Evolutionary conservation across 495 filamentous ascomycete species (phyloP).

Genomic region (Mytilinidion resinicola): DNA sequence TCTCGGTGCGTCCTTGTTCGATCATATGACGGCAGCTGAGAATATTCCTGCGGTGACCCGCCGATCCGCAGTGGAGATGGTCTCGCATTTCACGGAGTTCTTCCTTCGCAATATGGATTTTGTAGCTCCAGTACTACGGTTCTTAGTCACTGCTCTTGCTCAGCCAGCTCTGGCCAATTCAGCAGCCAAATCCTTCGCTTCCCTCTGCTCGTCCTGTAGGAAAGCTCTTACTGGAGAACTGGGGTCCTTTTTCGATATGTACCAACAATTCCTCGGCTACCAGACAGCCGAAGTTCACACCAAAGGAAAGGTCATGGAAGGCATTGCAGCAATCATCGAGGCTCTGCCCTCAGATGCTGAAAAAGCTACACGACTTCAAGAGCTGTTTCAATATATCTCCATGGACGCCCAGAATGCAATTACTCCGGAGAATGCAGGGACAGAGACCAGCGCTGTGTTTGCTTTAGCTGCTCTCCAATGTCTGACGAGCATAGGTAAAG

Average conservation of each 20-base stretch:
- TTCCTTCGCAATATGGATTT: slow-evolving; percentile 67
- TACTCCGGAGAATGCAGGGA: slow-evolving; percentile 27
- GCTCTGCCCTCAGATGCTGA: slow-evolving; percentile 58
- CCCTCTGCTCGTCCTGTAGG: slow-evolving; percentile 76
- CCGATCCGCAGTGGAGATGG: slow-evolving; percentile 68
- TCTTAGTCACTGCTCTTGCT: slow-evolving; percentile 71
- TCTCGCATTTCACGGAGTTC: slow-evolving; percentile 74
- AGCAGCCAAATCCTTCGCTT: slow-evolving; percentile 75
- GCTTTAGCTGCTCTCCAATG: slow-evolving; percentile 65
- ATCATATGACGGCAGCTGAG: slow-evolving; percentile 46
- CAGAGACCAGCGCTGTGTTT: slow-evolving; percentile 46
- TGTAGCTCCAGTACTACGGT: slow-evolving; percentile 69
- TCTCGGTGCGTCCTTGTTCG: slow-evolving; percentile 60
- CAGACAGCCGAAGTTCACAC: slow-evolving; percentile 58
- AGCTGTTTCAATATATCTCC: slow-evolving; percentile 60
- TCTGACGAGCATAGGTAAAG: slow-evolving; percentile 69
- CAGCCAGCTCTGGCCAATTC: slow-evolving; percentile 57
- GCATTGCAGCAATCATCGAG: slow-evolving; percentile 79
- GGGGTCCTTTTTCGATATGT: slow-evolving; percentile 69
- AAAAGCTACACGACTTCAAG: slow-evolving; percentile 55
- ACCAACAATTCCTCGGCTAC: slow-evolving; percentile 55
- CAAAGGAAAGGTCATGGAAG: slow-evolving; percentile 76
- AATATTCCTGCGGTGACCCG: slow-evolving; percentile 53
- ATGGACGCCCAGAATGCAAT: slow-evolving; percentile 41
- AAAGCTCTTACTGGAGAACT: slow-evolving; percentile 63